Evolutionary conservation across 2,329 filamentous ascomycete species (phyloP), one percentile per base, ranked within the genome.

Genomic region (Colletotrichum sansevieriae): DNA sequence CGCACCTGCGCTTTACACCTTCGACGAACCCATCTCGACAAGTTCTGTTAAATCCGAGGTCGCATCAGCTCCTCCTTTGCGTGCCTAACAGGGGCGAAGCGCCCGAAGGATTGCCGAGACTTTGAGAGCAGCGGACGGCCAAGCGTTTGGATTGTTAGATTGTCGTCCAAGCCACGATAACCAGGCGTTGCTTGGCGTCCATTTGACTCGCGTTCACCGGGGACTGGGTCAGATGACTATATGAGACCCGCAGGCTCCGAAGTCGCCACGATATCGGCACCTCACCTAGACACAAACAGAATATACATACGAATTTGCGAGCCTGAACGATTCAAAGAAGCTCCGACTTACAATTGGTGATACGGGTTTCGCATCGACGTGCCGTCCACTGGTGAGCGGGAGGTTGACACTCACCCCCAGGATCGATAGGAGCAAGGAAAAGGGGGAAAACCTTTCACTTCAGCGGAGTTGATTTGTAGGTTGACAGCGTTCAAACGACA

Each of bases 341-440:
- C 20, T 9, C 25, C 12, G 2, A 44, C n/a, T 5, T 43, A 35
- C 1, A 22, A 67, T 12, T 20, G 58, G n/a, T 43, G 52, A 2
- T 56, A 57, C 15, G 57, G 64, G 0, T 67, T 67, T 15, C 25
- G 25, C 15, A 25, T 67, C 8, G 39, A 63, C 5, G 6, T 39
- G 35, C 35, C 35, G 12, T 39, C 35, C 35, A 39, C 35, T 10
- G 35, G 35, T 13, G 35, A 39, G 35, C 35, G 12, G 35, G 35
- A 39, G 35, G 10, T 39, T 13, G 35, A 39, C 1, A 13, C 12
- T 12, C 35, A 13, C 3, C 35, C 35, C 9, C 35, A 39, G 35
- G 4, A 39, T 13, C 35, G 43, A 44, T 44, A n/a, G 43, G n/a
- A 44, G n/a, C 10, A 44, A 44, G 35, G 12, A 5, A 13, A 39